Evolutionary conservation across 192 early-diverging fungal genomes (phyloP).

Genomic region (Podochytrium sp.): DNA sequence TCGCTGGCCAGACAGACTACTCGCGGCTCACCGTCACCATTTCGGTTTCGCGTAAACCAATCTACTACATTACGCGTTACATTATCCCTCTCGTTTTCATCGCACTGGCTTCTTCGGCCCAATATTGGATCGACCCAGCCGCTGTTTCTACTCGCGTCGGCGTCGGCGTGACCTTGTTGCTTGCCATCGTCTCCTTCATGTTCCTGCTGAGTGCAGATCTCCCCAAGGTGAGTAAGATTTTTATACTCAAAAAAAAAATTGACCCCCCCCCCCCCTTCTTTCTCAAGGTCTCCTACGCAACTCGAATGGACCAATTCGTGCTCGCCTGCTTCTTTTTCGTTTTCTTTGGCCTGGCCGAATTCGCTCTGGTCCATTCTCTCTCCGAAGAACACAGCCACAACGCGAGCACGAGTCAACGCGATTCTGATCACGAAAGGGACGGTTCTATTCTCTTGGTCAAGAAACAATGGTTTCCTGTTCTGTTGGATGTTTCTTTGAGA

Average conservation of each 20-base stretch:
- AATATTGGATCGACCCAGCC: constrained; percentile 29
- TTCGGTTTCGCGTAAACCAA: not conserved
- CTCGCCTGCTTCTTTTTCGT: constrained; percentile 13
- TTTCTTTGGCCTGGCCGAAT: constrained; percentile 2
- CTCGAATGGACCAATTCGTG: constrained; percentile 11
- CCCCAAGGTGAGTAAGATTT: constrained; percentile 28
- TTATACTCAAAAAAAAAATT: constrained; percentile 18
- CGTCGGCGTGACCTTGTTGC: constrained; percentile 18
- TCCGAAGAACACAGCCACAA: not conserved
- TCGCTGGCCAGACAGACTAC: constrained; percentile 7
- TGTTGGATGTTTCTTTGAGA: constrained; percentile 1
- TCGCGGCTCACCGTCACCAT: constrained; percentile 4
- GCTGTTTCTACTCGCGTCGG: constrained; percentile 12
- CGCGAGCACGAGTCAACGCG: not conserved
- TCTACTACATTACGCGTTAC: constrained; percentile 22
- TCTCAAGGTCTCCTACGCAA: not conserved
- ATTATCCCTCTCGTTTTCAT: constrained; percentile 28
- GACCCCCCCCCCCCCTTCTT: not conserved
- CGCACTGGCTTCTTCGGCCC: constrained; percentile 18
- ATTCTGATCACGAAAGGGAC: not conserved
- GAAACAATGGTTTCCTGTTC: not conserved
- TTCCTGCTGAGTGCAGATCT: constrained; percentile 27
- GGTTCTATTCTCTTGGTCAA: not conserved
- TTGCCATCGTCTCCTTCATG: constrained; percentile 29
- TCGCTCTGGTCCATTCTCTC: not conserved